phyloP scores from a whole-genome alignment of 352 stramenopile genomes.

The Phytophthora pini region DNA sequence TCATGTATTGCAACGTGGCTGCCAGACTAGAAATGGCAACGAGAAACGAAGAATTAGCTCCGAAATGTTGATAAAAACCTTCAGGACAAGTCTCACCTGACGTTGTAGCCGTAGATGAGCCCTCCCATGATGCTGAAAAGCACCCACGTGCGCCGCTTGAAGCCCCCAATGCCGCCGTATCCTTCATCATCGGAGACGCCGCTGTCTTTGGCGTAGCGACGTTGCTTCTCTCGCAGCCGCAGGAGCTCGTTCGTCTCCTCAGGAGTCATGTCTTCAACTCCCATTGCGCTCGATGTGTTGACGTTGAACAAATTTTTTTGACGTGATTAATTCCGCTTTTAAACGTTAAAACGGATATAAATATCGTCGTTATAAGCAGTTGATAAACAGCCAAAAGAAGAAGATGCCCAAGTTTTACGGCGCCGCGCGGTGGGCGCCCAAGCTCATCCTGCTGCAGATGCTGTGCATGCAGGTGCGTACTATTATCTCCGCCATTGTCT shows the following conservation, averaged over 20 bases:
- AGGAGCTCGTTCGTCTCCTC: slow-evolving; percentile 74
- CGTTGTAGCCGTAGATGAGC: slow-evolving; percentile 91
- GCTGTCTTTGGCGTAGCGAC: slow-evolving; percentile 11
- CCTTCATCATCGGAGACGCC: slow-evolving; percentile 1
- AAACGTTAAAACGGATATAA: not conserved
- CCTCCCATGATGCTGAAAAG: slow-evolving; percentile 84
- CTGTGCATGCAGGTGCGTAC: slow-evolving; percentile 81
- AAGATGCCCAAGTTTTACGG: slow-evolving; percentile 89
- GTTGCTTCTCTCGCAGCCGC: slow-evolving; percentile 50
- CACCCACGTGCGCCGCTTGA: slow-evolving; percentile 69
- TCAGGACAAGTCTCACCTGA: slow-evolving; percentile 25
- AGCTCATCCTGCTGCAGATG: slow-evolving; percentile 90
- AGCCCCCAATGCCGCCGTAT: slow-evolving; percentile 26
- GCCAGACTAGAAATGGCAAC: slow-evolving; percentile 41
- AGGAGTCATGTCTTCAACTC: slow-evolving; percentile 30
- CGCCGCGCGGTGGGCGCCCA: slow-evolving; percentile 79
- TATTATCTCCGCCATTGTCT: not conserved
- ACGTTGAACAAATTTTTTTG: slow-evolving; percentile 11
- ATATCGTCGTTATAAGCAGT: not conserved
- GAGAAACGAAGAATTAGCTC: no score
- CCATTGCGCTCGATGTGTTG: slow-evolving; percentile 14
- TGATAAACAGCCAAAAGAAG: slow-evolving; percentile 11
- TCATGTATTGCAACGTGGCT: slow-evolving; percentile 84
- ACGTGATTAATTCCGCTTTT: no score
- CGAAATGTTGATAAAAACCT: no score